These are phyloP conservation scores for Aphanomyces invadans DNA, from an alignment of 352 stramenopile genomes.

Conservation along the genomic window DNA sequence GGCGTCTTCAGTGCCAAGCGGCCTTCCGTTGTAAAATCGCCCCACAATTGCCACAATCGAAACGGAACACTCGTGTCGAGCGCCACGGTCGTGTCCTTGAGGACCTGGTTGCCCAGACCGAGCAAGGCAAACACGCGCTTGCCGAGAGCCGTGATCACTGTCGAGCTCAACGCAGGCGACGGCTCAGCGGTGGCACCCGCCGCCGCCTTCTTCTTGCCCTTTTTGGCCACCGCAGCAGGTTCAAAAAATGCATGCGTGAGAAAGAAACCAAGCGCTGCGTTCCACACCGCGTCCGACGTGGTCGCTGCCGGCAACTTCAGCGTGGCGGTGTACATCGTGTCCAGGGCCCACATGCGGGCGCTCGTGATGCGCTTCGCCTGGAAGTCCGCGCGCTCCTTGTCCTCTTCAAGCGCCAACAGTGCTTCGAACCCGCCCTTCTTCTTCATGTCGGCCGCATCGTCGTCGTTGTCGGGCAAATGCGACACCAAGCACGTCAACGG, in stretches of 20 bases:
- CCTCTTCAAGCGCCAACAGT: slow-evolving; percentile 67
- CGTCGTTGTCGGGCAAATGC: slow-evolving; percentile 27
- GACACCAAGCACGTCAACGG: slow-evolving; percentile 53
- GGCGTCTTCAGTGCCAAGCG: slow-evolving; percentile 33
- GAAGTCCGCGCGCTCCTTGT: slow-evolving; percentile 57
- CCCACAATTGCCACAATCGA: slow-evolving; percentile 37
- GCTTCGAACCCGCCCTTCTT: slow-evolving; percentile 44
- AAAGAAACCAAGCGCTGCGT: slow-evolving; percentile 51
- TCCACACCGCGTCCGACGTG: slow-evolving; percentile 30
- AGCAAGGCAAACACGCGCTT: slow-evolving; percentile 63
- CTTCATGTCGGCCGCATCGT: slow-evolving; percentile 31
- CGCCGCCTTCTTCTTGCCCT: slow-evolving; percentile 50
- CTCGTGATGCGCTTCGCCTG: slow-evolving; percentile 47
- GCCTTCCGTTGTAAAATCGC: slow-evolving; percentile 32
- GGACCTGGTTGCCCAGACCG: slow-evolving; percentile 37
- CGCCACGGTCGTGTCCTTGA: slow-evolving; percentile 29
- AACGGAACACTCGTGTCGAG: slow-evolving; percentile 35
- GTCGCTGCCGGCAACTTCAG: slow-evolving; percentile 36
- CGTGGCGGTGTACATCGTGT: slow-evolving; percentile 42
- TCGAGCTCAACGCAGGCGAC: slow-evolving; percentile 40
- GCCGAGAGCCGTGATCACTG: slow-evolving; percentile 39
- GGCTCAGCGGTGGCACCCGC: slow-evolving; percentile 28
- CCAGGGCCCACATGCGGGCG: slow-evolving; percentile 65
- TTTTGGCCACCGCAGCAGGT: slow-evolving; percentile 29
- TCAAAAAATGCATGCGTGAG: slow-evolving; percentile 65